phyloP scores from a whole-genome alignment of 305 asterid species.

The Stenogyne calaminthoides region DNA sequence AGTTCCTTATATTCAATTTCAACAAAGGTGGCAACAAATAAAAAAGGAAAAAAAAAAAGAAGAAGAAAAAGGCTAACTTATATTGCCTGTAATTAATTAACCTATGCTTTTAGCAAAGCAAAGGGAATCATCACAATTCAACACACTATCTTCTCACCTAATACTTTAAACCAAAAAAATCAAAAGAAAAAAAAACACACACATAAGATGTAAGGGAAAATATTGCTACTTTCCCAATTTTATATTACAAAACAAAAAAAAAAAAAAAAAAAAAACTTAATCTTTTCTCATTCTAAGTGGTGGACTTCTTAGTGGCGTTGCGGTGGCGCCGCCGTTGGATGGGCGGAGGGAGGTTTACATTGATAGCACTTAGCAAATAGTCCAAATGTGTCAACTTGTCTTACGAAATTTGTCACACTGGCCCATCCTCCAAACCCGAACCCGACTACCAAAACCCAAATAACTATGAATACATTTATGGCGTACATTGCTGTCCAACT shows the following conservation, averaged over 20 bases:
- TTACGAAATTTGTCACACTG: constrained; percentile 59
- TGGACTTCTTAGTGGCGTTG: constrained; percentile 33
- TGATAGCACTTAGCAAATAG: constrained; percentile 66
- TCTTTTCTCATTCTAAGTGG: neutral
- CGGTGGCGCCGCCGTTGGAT: constrained; percentile 28
- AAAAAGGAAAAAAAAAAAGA: too few species aligned
- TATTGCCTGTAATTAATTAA: constrained; percentile 30
- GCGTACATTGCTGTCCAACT: constrained; percentile 70
- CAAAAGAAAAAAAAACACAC: constrained; percentile 18
- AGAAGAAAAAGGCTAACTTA: constrained; percentile 23
- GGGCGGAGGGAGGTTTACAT: constrained; percentile 40
- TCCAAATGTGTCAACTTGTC: constrained; percentile 57
- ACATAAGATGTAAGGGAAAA: constrained; percentile 36
- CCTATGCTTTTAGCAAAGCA: constrained; percentile 34
- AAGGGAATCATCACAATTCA: constrained; percentile 43
- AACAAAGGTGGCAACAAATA: constrained; percentile 12
- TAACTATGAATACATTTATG: constrained; percentile 48
- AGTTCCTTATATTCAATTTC: constrained; percentile 12
- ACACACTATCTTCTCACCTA: constrained; percentile 43
- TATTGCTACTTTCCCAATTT: constrained; percentile 37
- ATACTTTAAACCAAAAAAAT: constrained; percentile 23
- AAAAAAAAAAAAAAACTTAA: too few species aligned
- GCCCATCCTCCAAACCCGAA: constrained; percentile 81
- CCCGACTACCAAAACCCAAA: constrained; percentile 56
- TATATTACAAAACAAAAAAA: constrained; percentile 41